Base-by-base conservation (phyloP, 768 basidiomycete genomes). In the Neoboletus magnificus region DNA sequence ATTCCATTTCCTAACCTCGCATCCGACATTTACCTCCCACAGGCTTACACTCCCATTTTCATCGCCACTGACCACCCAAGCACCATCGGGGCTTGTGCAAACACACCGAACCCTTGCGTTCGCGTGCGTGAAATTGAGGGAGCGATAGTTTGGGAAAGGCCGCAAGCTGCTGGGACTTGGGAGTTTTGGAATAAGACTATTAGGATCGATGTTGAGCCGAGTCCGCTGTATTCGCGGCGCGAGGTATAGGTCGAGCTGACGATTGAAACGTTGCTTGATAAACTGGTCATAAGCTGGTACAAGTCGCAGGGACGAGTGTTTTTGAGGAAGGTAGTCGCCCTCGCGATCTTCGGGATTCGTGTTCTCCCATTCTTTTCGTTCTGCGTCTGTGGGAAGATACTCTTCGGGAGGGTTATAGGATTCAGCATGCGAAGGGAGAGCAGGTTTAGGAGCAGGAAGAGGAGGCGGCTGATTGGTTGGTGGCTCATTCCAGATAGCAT, bases 371-470 rank as follows among this genome's bases (percentile, higher is more conserved):
- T 84, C 82, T 59, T 84, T 81, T 53, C 82, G 83, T 70, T 98
- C 96, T 58, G 82, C 81, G 48, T 86, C 84, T 1, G 89, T 87
- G 5, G 91, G 92, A 9, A 99, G 80, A 71, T 98, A 98, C 75
- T 99, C 97, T 65, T 87, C 92, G 7, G 97, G 97, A 32, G 97
- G 97, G 68, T 99, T 99, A 72, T 98, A 99, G 0, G 96, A 98
- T 73, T 98, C 95, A n/a, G 88, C 85, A 62, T 98, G 89, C 13
- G 86, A 91, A 3, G 97, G 97, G 2, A 97, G 84, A 16, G 82
- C 80, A 2, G 84, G 83, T 72, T 98, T 97, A 1, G 97, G 97
- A 12, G 97, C 95, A 32, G 95, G 90, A 58, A 94, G 85, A 30
- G 93, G 92, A 52, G 97, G 93, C 1, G 89, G 79, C 61, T 90